A percentile compares a stretch with the other conserved stretches of the same genome.
Evolutionary conservation across 805 yeast genomes (phyloP).

Genomic region (Starmerella floris): DNA sequence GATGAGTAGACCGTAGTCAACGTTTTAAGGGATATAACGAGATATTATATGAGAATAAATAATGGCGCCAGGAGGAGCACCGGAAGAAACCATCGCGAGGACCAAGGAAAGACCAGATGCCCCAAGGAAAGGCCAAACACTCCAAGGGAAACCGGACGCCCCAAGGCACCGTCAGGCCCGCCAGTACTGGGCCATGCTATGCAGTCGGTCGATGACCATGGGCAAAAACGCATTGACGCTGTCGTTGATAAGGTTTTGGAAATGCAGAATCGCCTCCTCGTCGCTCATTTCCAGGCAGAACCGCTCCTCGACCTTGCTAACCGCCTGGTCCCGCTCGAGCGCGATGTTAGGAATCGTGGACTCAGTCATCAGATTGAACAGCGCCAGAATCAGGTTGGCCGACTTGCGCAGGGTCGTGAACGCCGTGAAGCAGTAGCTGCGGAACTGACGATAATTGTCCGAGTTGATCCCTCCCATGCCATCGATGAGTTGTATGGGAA

Average conservation of each 20-base stretch:
- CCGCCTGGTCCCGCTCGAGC: conserved; percentile 72
- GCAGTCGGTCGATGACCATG: conserved; percentile 86
- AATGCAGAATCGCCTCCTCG: conserved; percentile 88
- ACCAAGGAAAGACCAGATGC: too few relatives aligned
- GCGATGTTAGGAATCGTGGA: conserved; percentile 85
- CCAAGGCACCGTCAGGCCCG: conserved; percentile 57
- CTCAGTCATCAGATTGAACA: conserved; percentile 86
- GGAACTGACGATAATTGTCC: conserved; percentile 70
- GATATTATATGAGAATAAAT: too few relatives aligned
- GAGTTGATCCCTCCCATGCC: conserved; percentile 94
- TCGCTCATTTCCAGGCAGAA: conserved; percentile 88
- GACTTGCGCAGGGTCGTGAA: conserved; percentile 81
- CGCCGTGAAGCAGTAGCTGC: conserved; percentile 88
- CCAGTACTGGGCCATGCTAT: conserved; percentile 96
- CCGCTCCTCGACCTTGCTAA: conserved; percentile 84
- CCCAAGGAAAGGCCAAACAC: too few relatives aligned
- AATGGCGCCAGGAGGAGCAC: too few relatives aligned
- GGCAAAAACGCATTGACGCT: conserved; percentile 90
- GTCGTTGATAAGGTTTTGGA: conserved; percentile 85
- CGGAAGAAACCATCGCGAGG: too few relatives aligned
- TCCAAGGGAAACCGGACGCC: too few relatives aligned
- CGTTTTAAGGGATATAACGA: too few relatives aligned
- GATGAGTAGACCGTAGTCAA: too few relatives aligned
- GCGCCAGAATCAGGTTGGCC: conserved; percentile 74
- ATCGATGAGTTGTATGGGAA: conserved; percentile 91